Percentiles rank a stretch among this genome's conserved stretches.
These are phyloP conservation scores for Trypanosoma cruzi DNA, from an alignment of 208 protist species.

Conservation along the genomic window DNA sequence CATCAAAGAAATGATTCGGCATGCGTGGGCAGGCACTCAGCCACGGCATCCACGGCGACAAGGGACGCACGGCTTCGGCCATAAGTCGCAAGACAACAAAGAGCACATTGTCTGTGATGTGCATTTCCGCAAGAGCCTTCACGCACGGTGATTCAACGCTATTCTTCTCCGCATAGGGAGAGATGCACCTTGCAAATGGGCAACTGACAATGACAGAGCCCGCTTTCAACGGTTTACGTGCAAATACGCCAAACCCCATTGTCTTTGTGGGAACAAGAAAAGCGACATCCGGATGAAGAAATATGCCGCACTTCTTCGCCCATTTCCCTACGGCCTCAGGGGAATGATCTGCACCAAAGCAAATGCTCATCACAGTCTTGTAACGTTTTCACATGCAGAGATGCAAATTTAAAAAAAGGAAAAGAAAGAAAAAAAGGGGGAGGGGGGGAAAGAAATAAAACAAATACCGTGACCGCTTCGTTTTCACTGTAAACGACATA, in stretches of 20 bases:
- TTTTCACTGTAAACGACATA: neutral
- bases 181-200: slow-evolving; percentile 56
- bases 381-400: slow-evolving; percentile 1
- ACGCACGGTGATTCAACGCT: slow-evolving; percentile 28
- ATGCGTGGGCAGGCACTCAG: slow-evolving; percentile 78
- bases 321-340: slow-evolving; percentile 62
- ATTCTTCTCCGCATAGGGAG: slow-evolving; percentile 57
- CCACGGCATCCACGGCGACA: slow-evolving; percentile 68
- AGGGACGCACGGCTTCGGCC: slow-evolving; percentile 55
- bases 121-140: slow-evolving; percentile 11
- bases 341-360: slow-evolving; percentile 60
- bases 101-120: slow-evolving; percentile 46
- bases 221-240: slow-evolving; percentile 40
- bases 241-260: slow-evolving; percentile 86
- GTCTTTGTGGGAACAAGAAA: slow-evolving; percentile 85
- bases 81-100: slow-evolving; percentile 73
- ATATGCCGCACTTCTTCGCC: slow-evolving; percentile 76
- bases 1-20: slow-evolving; percentile 66
- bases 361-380: slow-evolving; percentile 23
- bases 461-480: neutral
- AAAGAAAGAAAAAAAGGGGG: slow-evolving; percentile 5
- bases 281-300: slow-evolving; percentile 82
- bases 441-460: neutral
- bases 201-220: slow-evolving; percentile 84
- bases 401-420: slow-evolving; percentile 2